Base-by-base conservation (phyloP, 1,284 basidiomycete genomes). In the Tilletia setariae region DNA sequence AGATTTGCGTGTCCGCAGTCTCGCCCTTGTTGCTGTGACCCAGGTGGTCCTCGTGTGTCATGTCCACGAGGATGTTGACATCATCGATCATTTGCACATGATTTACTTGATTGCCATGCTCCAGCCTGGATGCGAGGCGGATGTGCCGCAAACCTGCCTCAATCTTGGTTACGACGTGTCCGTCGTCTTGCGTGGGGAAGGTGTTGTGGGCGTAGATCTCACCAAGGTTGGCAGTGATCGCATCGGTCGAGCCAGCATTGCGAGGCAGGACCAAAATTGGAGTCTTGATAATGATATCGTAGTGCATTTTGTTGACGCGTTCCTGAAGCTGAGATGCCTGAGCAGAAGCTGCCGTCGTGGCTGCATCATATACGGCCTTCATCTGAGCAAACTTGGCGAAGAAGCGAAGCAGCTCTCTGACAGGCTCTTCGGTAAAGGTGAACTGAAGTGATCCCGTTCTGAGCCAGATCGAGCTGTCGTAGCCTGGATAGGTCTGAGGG, bases 251-350 rank as follows among this genome's bases (percentile, higher is more conserved):
- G 19, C 86, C 82, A 2, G 90, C 86, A 76, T 92, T 87, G 13
- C 89, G 87, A 3, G 96, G 95, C 75, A 98, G 89, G 23, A 97
- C 86, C 51, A 98, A 84, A 75, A 99, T 97, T 0, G 96, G 96
- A 0, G 94, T 91, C 84, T 93, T 92, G 82, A 98, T 86, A 46
- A 90, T 88, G 32, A 98, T 83, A 72, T 95, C 89, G 84, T 95
- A 98, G 80, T 91, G 89, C 91, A 98, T 94, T 69, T 89, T 87
- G 21, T 79, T 78, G n/a, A 77, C 81, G 23, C 76, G 77, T 70
- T 85, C 84, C 76, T 92, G 89, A 56, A 84, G 74, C 43, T 92
- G 89, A 43, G 82, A 79, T 2, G 94, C 96, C 64, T 89, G 88
- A 79, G 97, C 93, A 8, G 92, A 92, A 23, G 96, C 96, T 21